Evolutionary conservation across 495 filamentous ascomycete species (phyloP).

Genomic region (Penicillium nucicola): DNA sequence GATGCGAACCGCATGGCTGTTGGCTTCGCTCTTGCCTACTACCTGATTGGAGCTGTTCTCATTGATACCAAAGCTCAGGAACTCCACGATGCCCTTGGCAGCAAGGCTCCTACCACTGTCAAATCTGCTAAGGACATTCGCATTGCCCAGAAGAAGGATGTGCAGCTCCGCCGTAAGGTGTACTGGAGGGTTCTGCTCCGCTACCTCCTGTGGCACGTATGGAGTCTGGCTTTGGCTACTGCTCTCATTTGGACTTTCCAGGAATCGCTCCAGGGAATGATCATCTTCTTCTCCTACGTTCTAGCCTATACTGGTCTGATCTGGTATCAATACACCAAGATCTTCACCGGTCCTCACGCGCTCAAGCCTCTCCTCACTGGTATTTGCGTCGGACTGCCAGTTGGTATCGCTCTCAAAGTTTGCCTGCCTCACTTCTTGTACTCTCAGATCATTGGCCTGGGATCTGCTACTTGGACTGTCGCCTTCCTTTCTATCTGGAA

Average conservation of each 20-base stretch:
- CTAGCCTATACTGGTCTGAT: conserved; percentile 56
- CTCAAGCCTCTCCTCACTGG: conserved; percentile 49
- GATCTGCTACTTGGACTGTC: conserved; percentile 50
- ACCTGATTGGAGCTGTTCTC: conserved; percentile 56
- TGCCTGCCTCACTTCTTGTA: conserved; percentile 38
- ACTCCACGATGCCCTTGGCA: conserved; percentile 48
- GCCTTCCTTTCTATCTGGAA: conserved; percentile 47
- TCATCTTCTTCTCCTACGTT: conserved; percentile 52
- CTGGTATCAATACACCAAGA: conserved; percentile 60
- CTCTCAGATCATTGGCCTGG: conserved; percentile 50
- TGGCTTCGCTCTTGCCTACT: conserved; percentile 58
- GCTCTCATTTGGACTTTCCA: conserved; percentile 56
- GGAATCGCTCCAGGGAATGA: conserved; percentile 32
- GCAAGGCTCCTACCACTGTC: conserved; percentile 28
- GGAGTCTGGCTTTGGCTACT: conserved; percentile 50
- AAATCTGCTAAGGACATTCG: conserved; percentile 37
- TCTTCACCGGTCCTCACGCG: conserved; percentile 54
- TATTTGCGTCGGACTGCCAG: conserved; percentile 42
- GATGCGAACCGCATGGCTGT: conserved; percentile 48
- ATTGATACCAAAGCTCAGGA: conserved; percentile 57
- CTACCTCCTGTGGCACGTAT: conserved; percentile 55
- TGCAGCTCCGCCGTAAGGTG: conserved; percentile 45
- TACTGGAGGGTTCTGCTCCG: conserved; percentile 54
- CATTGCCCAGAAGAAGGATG: conserved; percentile 42
- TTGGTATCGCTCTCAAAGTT: conserved; percentile 43